Conservation (phyloP, 2,329 filamentous ascomycete species). For the Ophiostoma sp. region DNA sequence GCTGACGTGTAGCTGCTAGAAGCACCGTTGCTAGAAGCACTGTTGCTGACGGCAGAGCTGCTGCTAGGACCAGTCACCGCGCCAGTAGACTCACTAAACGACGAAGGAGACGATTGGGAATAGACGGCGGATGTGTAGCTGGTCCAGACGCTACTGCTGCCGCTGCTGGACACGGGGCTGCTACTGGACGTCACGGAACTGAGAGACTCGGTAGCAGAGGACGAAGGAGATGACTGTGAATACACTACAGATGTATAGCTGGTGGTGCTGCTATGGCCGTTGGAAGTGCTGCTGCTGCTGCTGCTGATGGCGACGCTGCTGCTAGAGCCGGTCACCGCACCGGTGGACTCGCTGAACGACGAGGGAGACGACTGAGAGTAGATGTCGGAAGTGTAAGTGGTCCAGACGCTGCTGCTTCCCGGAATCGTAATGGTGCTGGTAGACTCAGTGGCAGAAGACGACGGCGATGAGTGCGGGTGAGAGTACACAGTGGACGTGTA, state of each 20-base stretch:
- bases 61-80: background rate
- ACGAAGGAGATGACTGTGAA: background rate
- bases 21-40: background rate
- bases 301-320: too few relatives aligned
- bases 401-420: background rate
- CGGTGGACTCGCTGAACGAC: background rate
- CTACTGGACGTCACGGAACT: background rate
- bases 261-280: background rate
- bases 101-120: background rate
- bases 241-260: background rate
- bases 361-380: background rate
- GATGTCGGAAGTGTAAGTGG: background rate
- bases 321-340: background rate
- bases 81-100: background rate
- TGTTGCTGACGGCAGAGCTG: background rate
- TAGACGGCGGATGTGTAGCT: background rate
- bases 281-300: background rate
- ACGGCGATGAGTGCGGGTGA: background rate
- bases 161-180: background rate
- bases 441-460: background rate
- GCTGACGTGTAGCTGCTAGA: conserved; percentile 3
- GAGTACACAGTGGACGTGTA: conserved; percentile 1
- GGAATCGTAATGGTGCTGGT: background rate
- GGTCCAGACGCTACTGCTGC: background rate
- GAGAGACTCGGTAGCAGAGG: background rate